These are phyloP conservation scores for Articulospora tetracladia DNA, from an alignment of 495 filamentous ascomycete species.

Conservation along the genomic window DNA sequence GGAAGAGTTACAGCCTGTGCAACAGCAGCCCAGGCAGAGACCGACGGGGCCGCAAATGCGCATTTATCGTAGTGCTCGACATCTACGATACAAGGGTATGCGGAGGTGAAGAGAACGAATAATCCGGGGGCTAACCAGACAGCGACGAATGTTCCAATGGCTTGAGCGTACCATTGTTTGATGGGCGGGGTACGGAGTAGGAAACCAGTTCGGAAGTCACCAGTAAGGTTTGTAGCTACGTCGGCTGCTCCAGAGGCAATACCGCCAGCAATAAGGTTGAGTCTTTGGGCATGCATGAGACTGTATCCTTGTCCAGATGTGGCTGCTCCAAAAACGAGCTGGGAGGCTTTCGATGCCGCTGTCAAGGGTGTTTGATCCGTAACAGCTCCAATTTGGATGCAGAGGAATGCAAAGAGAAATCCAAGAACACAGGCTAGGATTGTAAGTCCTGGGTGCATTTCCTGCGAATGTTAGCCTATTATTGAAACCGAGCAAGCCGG, in stretches of 20 bases:
- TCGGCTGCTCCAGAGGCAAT: constrained; percentile 56
- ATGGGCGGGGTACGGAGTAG: constrained; percentile 57
- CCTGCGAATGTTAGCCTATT: background rate
- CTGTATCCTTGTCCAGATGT: constrained; percentile 45
- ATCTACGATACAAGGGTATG: constrained; percentile 60
- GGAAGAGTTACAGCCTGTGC: constrained; percentile 61
- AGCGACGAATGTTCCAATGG: constrained; percentile 53
- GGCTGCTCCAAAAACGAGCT: constrained; percentile 61
- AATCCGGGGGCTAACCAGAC: constrained; percentile 61
- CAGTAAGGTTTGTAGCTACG: constrained; percentile 49
- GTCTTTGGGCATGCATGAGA: constrained; percentile 45
- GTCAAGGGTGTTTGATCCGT: constrained; percentile 64
- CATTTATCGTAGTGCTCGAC: constrained; percentile 34
- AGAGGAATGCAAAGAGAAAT: constrained; percentile 67
- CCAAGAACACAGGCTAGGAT: constrained; percentile 58
- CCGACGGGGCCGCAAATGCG: constrained; percentile 56
- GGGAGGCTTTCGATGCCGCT: constrained; percentile 61
- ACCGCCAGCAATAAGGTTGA: constrained; percentile 62
- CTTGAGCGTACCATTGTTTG: constrained; percentile 62
- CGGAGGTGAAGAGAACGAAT: constrained; percentile 60
- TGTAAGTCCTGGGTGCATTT: constrained; percentile 56
- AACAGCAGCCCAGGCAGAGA: constrained; percentile 61
- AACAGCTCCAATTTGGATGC: constrained; percentile 57
- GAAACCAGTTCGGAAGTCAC: constrained; percentile 62
- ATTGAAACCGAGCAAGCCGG: background rate